These are phyloP conservation scores for Arabidopsis thaliana DNA, from an alignment of 345 rosid species.

Conservation along the genomic window DNA sequence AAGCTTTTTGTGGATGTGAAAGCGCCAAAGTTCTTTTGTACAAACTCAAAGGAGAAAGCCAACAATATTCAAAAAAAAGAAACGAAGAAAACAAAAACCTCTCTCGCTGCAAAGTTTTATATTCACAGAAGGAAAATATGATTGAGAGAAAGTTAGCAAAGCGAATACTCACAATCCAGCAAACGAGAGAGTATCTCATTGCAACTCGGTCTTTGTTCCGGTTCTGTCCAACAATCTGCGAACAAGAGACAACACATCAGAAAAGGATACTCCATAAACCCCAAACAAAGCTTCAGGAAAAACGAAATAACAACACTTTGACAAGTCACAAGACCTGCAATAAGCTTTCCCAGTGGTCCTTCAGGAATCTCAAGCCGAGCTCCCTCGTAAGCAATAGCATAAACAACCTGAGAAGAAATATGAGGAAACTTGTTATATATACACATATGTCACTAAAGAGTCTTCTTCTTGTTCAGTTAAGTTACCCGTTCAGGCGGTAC, in stretches of 20 bases:
- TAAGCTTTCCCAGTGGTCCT: slow-evolving; percentile 85
- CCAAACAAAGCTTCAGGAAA: slow-evolving; percentile 15
- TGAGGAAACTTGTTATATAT: slow-evolving; percentile 12
- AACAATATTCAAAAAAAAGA: slow-evolving; percentile 7
- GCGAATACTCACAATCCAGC: slow-evolving; percentile 81
- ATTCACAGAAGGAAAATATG: slow-evolving; percentile 40
- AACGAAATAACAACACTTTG: background rate
- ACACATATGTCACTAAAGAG: background rate
- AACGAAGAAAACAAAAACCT: background rate
- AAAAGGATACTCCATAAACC: background rate
- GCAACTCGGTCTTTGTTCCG: slow-evolving; percentile 82
- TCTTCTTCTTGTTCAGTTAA: slow-evolving; percentile 23
- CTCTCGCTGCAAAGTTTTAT: slow-evolving; percentile 46
- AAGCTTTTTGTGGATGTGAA: slow-evolving; percentile 35
- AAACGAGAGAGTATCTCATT: slow-evolving; percentile 82
- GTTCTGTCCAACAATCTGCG: slow-evolving; percentile 95
- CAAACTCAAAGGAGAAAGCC: slow-evolving; percentile 36
- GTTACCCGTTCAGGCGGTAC: slow-evolving; percentile 89
- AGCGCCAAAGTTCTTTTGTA: slow-evolving; percentile 34
- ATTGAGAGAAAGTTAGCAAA: slow-evolving; percentile 53
- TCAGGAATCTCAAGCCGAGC: slow-evolving; percentile 88
- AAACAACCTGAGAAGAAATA: slow-evolving; percentile 68
- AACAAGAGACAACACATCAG: background rate
- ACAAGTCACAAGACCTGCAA: slow-evolving; percentile 62
- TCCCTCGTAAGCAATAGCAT: slow-evolving; percentile 85